Percentiles rank a stretch among this genome's conserved stretches.
phyloP scores from a whole-genome alignment of 371 early-diverging fungal genomes.

The Mucor mucedo region DNA sequence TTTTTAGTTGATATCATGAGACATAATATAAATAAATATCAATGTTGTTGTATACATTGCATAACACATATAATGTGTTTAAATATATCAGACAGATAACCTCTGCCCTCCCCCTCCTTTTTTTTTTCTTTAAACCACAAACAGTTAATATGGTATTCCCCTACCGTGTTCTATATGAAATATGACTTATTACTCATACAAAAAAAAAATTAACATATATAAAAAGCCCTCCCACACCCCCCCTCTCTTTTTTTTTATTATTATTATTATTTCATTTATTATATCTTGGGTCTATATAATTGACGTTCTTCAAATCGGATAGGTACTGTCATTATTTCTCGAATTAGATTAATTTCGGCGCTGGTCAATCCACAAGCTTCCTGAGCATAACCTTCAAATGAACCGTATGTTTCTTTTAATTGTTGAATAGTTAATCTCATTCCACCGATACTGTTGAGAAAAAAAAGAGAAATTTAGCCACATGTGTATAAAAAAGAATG shows the following conservation, averaged over 20 bases:
- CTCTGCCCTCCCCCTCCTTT: not conserved
- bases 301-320: constrained; percentile 46
- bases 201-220: not conserved
- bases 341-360: constrained; percentile 28
- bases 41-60: not conserved
- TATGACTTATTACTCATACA: not conserved
- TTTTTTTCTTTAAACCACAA: not conserved
- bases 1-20: constrained; percentile 6
- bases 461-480: not conserved
- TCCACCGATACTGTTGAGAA: constrained; percentile 23
- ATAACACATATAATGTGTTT: not conserved
- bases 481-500: no score
- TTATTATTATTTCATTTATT: constrained; percentile 11
- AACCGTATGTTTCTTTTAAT: constrained; percentile 36
- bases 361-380: constrained; percentile 29
- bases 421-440: constrained; percentile 32
- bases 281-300: constrained; percentile 37
- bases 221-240: not conserved
- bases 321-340: constrained; percentile 38
- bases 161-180: not conserved
- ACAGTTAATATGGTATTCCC: not conserved
- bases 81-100: no score
- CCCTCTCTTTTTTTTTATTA: constrained; percentile 1
- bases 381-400: constrained; percentile 37
- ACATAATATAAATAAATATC: constrained; percentile 1